These are phyloP conservation scores for Apiotrichum sp. DNA, from an alignment of 1,284 basidiomycete species.

Conservation along the genomic window DNA sequence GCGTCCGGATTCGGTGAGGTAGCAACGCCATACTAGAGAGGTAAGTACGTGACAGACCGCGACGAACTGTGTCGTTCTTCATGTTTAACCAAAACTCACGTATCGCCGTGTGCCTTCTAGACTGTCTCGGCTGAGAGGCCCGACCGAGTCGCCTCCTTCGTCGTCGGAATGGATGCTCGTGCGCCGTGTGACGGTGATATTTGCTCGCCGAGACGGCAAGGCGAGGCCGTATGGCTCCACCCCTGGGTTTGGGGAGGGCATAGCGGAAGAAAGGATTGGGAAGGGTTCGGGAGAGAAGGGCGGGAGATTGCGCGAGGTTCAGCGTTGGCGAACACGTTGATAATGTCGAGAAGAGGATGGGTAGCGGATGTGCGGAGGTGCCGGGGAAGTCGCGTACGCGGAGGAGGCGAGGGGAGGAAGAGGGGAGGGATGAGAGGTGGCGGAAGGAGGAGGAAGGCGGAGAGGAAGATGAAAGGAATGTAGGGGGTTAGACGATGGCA, in stretches of 20 bases:
- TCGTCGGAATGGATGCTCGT: slow-evolving; percentile 13
- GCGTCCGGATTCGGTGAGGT: slow-evolving; percentile 1
- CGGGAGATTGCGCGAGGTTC: not conserved
- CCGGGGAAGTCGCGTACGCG: too few relatives aligned
- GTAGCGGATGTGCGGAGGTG: too few relatives aligned
- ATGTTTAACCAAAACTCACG: slow-evolving; percentile 3
- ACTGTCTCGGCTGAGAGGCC: slow-evolving; percentile 12
- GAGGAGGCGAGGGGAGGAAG: too few relatives aligned
- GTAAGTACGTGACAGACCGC: not conserved
- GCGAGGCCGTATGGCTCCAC: slow-evolving; percentile 13
- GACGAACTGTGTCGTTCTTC: not conserved
- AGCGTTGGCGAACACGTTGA: too few relatives aligned
- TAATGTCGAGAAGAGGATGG: too few relatives aligned
- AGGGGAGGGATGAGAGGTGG: too few relatives aligned
- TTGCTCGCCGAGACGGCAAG: slow-evolving; percentile 13
- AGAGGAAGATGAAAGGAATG: too few relatives aligned
- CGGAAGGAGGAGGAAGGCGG: too few relatives aligned
- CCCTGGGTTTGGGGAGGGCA: slow-evolving; percentile 11
- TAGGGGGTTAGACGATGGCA: too few relatives aligned
- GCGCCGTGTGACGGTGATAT: slow-evolving; percentile 16
- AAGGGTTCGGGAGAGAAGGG: not conserved
- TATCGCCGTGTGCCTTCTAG: slow-evolving; percentile 20
- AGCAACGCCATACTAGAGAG: slow-evolving; percentile 4
- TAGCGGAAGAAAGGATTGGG: not conserved
- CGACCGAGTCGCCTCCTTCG: slow-evolving; percentile 15